Base-by-base conservation (phyloP, 164 flowering plant species). In the Platanus orientalis region DNA sequence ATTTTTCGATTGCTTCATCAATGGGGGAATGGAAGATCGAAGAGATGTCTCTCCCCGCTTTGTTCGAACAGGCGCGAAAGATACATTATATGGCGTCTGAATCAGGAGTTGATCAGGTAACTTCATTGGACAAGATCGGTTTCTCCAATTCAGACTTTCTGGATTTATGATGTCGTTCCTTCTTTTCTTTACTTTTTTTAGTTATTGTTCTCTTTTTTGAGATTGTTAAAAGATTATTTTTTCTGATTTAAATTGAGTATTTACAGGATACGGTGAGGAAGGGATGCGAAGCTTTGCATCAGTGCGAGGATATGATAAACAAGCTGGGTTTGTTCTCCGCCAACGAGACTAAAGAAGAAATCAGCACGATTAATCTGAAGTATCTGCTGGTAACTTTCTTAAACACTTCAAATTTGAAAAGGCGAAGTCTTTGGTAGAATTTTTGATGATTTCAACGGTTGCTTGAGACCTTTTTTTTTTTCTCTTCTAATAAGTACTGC, bases 321-420 rank as follows among this genome's bases (percentile, higher is more conserved):
- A 88, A 83, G 66, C 76, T 95, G 10, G 99, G 97, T 40, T 60
- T 95, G 69, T 92, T 95, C 71, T 95, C 97, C 1, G 9, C 81
- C 1, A 92, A 95, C 30, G 97, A 95, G 79, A 81, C 94, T 25
- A 92, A 92, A 74, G 97, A 95, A 0, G 99, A 95, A 72, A 88
- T 95, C 58, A 84, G 90, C 87, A 88, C 97, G 12, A 44, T 81
- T 20, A 84, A 89, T 74, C 86, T 95, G 54, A 94, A 95, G 63
- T 95, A 91, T 70, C 50, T 89, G 60, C 78, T 94, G 90, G 98
- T 91, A 83, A 59, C 66, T 67, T 26, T 21, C 13, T 12, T 16
- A 7, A 26, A 6, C 56, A 26, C 20, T 64, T 59, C 24, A 6
- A 23, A 36, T 14, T 23, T 39, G 29, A 23, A 58, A 58, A 39